These are phyloP conservation scores for Zymoseptoria ardabiliae DNA, from an alignment of 2,329 filamentous ascomycete species.

Conservation along the genomic window DNA sequence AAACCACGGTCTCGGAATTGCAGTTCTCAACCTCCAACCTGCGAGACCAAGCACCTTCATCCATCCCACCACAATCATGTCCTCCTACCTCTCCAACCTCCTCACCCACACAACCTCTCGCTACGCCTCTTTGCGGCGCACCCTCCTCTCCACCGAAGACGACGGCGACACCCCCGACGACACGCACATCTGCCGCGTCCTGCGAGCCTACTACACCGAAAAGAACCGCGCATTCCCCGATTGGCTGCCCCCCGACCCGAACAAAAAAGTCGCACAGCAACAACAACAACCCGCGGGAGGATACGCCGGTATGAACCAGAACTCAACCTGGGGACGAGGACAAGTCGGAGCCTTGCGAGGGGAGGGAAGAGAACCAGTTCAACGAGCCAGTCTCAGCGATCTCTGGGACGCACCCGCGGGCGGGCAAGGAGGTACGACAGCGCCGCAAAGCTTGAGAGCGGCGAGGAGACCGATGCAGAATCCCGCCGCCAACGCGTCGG, in stretches of 20 bases:
- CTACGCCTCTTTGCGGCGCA: constrained; percentile 52
- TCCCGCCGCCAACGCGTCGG: constrained; percentile 3
- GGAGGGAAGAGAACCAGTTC: constrained; percentile 27
- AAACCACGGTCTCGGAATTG: no score
- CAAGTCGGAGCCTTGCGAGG: neutral
- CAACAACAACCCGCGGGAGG: constrained; percentile 43
- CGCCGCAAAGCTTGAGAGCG: constrained; percentile 38
- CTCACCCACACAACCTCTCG: constrained; percentile 50
- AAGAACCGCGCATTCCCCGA: constrained; percentile 71
- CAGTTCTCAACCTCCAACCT: no score
- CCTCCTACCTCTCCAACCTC: constrained; percentile 74
- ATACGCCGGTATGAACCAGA: constrained; percentile 28
- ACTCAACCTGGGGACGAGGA: neutral
- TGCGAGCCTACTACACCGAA: constrained; percentile 87
- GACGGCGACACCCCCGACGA: constrained; percentile 65
- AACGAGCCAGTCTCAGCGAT: constrained; percentile 48
- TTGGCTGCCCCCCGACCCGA: constrained; percentile 90
- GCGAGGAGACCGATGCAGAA: constrained; percentile 18
- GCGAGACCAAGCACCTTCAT: no score
- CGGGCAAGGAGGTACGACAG: constrained; percentile 31
- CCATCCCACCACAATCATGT: constrained; percentile 44
- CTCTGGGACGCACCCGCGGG: constrained; percentile 47
- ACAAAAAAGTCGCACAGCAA: constrained; percentile 37
- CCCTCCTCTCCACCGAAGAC: constrained; percentile 57
- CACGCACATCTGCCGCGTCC: constrained; percentile 87